Evolutionary conservation across 345 rosid genomes (phyloP).

Genomic region (Corchorus capsularis): DNA sequence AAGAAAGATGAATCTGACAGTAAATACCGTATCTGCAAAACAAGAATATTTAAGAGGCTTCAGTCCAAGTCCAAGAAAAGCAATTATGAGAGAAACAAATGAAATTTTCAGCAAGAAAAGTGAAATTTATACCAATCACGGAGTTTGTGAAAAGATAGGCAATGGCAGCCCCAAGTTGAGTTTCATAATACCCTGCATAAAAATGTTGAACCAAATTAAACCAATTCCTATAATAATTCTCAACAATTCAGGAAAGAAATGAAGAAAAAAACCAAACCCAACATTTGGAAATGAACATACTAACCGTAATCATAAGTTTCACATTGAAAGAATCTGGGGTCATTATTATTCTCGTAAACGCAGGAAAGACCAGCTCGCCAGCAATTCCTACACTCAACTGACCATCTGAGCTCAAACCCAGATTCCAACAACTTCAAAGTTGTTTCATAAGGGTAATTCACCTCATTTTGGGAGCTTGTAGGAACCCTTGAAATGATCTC

Average conservation of each 20-base stretch:
- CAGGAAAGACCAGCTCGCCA: conserved; percentile 24
- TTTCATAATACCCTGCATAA: not conserved
- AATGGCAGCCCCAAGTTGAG: not conserved
- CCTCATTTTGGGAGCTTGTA: conserved; percentile 9
- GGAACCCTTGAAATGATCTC: conserved; percentile 32
- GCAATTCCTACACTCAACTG: conserved; percentile 42
- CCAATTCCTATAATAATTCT: not conserved
- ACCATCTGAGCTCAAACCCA: conserved; percentile 51
- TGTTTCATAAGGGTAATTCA: conserved; percentile 28
- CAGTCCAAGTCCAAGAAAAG: not conserved
- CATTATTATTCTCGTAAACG: not conserved
- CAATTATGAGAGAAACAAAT: not conserved
- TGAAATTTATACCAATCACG: not conserved
- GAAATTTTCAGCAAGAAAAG: not conserved
- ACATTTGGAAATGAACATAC: not conserved
- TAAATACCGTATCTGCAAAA: not conserved
- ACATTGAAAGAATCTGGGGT: conserved; percentile 1
- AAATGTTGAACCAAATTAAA: not conserved
- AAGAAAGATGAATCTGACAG: not conserved
- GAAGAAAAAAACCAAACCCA: not conserved
- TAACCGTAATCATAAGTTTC: not conserved
- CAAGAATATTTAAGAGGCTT: not conserved
- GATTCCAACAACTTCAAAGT: conserved; percentile 29
- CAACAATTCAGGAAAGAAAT: not conserved
- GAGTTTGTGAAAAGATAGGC: not conserved